These are phyloP conservation scores for Lentinus tigrinus DNA, from an alignment of 768 basidiomycete species.

Conservation along the genomic window DNA sequence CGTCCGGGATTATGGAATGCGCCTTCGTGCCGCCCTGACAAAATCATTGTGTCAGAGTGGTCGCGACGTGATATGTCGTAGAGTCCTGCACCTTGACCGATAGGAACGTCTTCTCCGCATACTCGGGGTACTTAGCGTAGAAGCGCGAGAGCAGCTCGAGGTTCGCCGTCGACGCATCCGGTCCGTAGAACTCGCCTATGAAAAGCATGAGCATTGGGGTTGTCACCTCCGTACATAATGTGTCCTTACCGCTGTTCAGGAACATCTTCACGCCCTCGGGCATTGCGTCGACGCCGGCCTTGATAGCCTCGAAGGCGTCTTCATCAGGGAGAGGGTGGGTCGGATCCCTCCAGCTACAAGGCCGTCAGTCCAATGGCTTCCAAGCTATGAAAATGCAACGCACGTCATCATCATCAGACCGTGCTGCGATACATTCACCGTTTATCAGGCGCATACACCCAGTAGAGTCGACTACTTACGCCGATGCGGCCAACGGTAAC, in stretches of 20 bases:
- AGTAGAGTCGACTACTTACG: slow-evolving; percentile 31
- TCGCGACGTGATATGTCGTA: too few species aligned
- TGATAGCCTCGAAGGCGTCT: slow-evolving; percentile 61
- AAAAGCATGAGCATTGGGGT: not conserved
- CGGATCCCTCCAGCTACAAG: slow-evolving; percentile 33
- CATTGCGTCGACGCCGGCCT: slow-evolving; percentile 44
- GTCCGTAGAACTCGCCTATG: slow-evolving; percentile 56
- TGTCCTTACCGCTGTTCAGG: slow-evolving; percentile 46
- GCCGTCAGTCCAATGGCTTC: not conserved
- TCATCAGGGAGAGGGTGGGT: slow-evolving; percentile 48
- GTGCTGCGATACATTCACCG: slow-evolving; percentile 28
- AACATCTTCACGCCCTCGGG: slow-evolving; percentile 46
- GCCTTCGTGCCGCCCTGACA: slow-evolving; percentile 24
- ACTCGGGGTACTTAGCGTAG: slow-evolving; percentile 44
- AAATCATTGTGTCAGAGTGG: too few species aligned
- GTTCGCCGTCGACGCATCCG: slow-evolving; percentile 41
- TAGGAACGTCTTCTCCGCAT: slow-evolving; percentile 46
- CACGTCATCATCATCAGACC: slow-evolving; percentile 63
- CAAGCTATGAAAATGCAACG: slow-evolving; percentile 5
- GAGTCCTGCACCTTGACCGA: slow-evolving; percentile 43
- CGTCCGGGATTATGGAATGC: slow-evolving; percentile 16
- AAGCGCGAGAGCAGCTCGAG: slow-evolving; percentile 49
- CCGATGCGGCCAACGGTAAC: slow-evolving; percentile 39
- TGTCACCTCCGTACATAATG: not conserved
- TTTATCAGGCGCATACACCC: not conserved